Conservation (phyloP, 2,329 filamentous ascomycete genomes). For the Zasmidium citrigriseum region DNA sequence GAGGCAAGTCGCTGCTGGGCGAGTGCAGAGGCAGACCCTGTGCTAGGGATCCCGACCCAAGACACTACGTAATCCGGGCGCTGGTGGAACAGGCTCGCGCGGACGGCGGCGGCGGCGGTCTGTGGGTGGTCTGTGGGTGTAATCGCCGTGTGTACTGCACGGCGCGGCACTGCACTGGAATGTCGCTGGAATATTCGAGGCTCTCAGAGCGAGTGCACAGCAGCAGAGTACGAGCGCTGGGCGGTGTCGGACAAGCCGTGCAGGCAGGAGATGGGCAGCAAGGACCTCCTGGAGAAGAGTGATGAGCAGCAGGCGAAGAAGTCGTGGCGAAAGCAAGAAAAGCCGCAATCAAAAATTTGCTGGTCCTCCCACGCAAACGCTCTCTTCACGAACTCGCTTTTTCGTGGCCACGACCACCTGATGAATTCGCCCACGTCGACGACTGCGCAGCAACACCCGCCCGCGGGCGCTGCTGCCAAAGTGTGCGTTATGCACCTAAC, state of each 20-base stretch:
- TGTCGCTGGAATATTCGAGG: too few species aligned
- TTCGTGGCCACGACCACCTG: too few species aligned
- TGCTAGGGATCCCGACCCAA: too few species aligned
- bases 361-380: too few species aligned
- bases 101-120: too few species aligned
- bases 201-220: neutral
- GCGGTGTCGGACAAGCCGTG: neutral
- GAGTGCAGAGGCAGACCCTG: neutral
- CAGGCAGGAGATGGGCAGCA: neutral
- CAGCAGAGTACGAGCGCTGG: neutral
- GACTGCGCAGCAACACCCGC: neutral
- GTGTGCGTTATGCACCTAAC: too few species aligned
- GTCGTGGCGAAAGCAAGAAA: neutral
- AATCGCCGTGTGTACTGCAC: too few species aligned
- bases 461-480: neutral
- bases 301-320: neutral
- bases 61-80: too few species aligned
- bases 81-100: too few species aligned
- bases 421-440: neutral
- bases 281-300: neutral
- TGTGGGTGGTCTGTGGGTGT: too few species aligned
- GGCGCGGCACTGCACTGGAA: too few species aligned
- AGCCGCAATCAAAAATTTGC: neutral
- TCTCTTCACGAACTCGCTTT: too few species aligned
- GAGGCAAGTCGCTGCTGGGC: neutral